Percentiles rank a stretch among this genome's conserved stretches.
These are phyloP conservation scores for Sugiyamaella japonica DNA, from an alignment of 1,139 yeast genomes.

Conservation along the genomic window DNA sequence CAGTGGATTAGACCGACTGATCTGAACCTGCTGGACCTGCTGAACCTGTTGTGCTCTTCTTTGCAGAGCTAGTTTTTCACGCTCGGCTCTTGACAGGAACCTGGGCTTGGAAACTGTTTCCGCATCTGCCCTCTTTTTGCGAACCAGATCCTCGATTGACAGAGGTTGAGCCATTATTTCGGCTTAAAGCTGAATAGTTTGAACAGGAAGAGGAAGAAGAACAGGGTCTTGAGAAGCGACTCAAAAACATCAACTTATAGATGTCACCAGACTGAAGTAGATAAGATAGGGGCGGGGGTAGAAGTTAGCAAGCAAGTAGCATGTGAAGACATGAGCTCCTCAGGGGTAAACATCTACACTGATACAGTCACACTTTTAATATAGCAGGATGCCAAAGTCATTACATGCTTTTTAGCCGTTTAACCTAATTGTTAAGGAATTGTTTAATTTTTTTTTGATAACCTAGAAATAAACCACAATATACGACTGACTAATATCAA, in stretches of 20 bases:
- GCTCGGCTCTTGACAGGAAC: slow-evolving; percentile 52
- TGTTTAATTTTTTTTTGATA: too few species aligned
- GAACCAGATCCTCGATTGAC: slow-evolving; percentile 50
- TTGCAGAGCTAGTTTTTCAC: slow-evolving; percentile 43
- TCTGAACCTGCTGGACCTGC: slow-evolving; percentile 26
- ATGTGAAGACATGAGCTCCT: too few species aligned
- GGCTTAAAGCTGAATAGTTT: not conserved
- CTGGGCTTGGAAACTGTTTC: slow-evolving; percentile 41
- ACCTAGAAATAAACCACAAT: too few species aligned
- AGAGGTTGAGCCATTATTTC: slow-evolving; percentile 29
- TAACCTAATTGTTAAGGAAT: too few species aligned
- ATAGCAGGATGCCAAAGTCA: too few species aligned
- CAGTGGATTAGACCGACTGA: not conserved
- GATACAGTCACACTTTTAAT: too few species aligned
- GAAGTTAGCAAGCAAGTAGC: too few species aligned
- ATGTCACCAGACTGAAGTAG: too few species aligned
- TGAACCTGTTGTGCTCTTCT: slow-evolving; percentile 30
- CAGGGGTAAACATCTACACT: too few species aligned
- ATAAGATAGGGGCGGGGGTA: not conserved
- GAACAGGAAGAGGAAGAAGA: too few species aligned
- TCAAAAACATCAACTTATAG: not conserved
- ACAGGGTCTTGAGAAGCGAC: not conserved
- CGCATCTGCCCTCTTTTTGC: slow-evolving; percentile 34
- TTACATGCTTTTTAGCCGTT: too few species aligned
- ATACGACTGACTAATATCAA: too few species aligned